Base-by-base conservation (phyloP, 2,329 filamentous ascomycete species). In the Aspergillus proliferans region DNA sequence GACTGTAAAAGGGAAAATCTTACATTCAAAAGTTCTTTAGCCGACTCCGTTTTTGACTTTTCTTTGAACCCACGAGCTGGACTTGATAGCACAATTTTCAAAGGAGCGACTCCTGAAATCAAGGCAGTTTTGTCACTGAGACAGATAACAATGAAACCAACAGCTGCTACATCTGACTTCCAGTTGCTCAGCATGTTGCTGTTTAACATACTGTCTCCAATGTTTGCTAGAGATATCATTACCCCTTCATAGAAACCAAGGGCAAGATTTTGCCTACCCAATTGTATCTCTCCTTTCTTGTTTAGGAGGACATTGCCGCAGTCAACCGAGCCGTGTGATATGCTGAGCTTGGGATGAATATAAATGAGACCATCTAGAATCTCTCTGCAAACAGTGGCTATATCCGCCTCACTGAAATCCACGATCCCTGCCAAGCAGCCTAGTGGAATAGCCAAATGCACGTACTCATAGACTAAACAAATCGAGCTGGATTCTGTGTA, bases 381-480 rank as follows among this genome's bases (percentile, higher is more conserved):
- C 28, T 55, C 53, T 50, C 22, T 53, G 22, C 45, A 53, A 10
- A 55, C 39, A 22, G 51, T 53, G 8, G 49, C 53, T 38, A 53
- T 50, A n/a, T 15, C 15, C 15, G 15, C 15, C 15, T 15, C 15
- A 15, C 15, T 15, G 15, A 15, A 15, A 15, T 15, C 15, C 15
- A 15, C 15, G 15, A 15, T 15, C 15, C 15, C 15, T 15, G 15
- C 15, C 15, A 15, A 15, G 15, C 15, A 15, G 15, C 15, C 15
- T 15, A 15, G 15, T 15, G 15, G 15, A 15, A 15, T 15, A 15
- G 15, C 15, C 1, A 15, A 15, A 15, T 15, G 15, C 15, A 15
- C 15, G 15, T 15, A 15, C 15, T 15, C 15, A 15, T 15, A 15
- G 15, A 15, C 15, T 15, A 15, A 15, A 15, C 15, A 15, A 15